These are phyloP conservation scores for Pilobolus umbonatus DNA, from an alignment of 192 early-diverging fungal species.

Conservation along the genomic window DNA sequence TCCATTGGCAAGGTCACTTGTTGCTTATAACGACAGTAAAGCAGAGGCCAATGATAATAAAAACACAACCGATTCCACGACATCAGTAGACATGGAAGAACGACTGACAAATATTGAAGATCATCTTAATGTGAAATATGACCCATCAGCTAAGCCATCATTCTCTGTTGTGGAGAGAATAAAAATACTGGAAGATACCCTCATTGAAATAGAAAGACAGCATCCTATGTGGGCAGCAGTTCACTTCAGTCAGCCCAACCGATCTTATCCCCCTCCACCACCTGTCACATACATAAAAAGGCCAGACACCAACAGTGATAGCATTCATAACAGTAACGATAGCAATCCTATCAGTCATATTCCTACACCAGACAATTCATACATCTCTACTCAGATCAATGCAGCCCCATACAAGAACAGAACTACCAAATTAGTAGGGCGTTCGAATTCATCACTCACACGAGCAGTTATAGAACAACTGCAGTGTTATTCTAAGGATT, in stretches of 20 bases:
- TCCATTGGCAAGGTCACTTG: conserved; percentile 55
- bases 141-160: conserved; percentile 27
- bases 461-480: conserved; percentile 52
- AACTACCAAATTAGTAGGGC: conserved; percentile 38
- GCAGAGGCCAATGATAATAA: not conserved
- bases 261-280: conserved; percentile 35
- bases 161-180: conserved; percentile 49
- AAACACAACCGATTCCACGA: not conserved
- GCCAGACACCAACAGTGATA: not conserved
- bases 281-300: conserved; percentile 17
- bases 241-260: conserved; percentile 72
- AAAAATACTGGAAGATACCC: conserved; percentile 67
- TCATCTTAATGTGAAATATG: conserved; percentile 67
- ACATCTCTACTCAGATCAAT: conserved; percentile 13
- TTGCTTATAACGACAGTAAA: conserved; percentile 1
- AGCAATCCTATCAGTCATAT: conserved; percentile 19
- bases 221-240: conserved; percentile 76
- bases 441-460: conserved; percentile 49
- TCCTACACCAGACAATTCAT: not conserved
- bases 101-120: conserved; percentile 69
- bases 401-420: conserved; percentile 11
- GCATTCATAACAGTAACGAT: conserved; percentile 33
- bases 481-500: too few species aligned
- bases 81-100: conserved; percentile 41
- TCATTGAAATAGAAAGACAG: conserved; percentile 70